These are phyloP conservation scores for Penicillium sp. DNA, from an alignment of 2,329 filamentous ascomycete genomes.

Conservation along the genomic window DNA sequence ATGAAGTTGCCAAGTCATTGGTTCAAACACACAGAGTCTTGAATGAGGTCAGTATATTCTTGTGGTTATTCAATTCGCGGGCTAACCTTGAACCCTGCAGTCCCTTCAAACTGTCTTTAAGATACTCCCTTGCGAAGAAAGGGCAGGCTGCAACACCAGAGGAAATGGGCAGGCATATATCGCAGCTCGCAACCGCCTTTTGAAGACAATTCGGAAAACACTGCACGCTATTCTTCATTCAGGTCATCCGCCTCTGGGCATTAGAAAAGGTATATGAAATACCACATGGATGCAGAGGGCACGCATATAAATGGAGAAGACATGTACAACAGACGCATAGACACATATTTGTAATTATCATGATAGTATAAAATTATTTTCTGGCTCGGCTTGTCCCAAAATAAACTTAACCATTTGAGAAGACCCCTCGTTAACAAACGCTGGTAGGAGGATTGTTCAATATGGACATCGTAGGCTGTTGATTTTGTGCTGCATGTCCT, in stretches of 20 bases:
- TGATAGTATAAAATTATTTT: background rate
- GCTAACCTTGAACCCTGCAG: background rate
- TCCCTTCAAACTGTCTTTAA: background rate
- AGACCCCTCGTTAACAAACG: background rate
- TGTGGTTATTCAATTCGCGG: background rate
- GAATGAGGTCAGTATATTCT: background rate
- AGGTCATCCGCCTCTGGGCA: background rate
- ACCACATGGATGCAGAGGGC: background rate
- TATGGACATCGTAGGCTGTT: background rate
- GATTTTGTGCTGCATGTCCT: background rate
- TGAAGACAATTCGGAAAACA: background rate
- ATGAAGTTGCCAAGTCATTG: background rate
- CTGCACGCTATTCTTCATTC: background rate
- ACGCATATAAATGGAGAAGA: background rate
- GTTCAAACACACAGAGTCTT: background rate
- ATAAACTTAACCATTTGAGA: background rate
- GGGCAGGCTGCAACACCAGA: background rate
- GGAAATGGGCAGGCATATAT: background rate
- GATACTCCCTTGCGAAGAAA: background rate
- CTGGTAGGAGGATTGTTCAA: background rate
- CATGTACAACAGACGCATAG: background rate
- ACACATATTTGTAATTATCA: background rate
- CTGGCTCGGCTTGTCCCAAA: background rate
- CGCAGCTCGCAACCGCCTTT: background rate
- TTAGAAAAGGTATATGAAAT: background rate